These are phyloP conservation scores for Phanerochaete sordida DNA, from an alignment of 768 basidiomycete genomes.

Conservation along the genomic window DNA sequence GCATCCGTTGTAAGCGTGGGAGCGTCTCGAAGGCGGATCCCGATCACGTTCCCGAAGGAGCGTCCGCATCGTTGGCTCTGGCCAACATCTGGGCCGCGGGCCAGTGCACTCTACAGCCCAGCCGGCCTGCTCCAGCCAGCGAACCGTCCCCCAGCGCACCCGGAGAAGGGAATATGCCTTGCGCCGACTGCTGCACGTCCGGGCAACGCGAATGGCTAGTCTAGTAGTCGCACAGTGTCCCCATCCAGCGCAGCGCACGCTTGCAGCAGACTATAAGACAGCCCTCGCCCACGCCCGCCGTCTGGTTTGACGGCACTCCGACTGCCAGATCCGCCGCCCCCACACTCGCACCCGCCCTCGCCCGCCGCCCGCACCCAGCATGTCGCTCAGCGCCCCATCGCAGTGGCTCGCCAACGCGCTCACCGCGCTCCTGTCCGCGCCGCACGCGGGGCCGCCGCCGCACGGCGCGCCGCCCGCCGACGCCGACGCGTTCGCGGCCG, in stretches of 20 bases:
- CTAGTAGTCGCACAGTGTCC: not conserved
- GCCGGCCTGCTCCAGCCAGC: not conserved
- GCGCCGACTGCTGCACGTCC: not conserved
- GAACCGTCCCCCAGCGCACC: not conserved
- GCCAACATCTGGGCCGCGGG: not conserved
- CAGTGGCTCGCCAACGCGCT: slow-evolving; percentile 14
- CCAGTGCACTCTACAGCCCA: not conserved
- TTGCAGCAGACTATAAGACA: not conserved
- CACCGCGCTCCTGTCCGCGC: slow-evolving; percentile 7
- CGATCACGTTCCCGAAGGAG: slow-evolving; percentile 3
- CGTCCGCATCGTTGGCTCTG: not conserved
- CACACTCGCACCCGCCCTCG: not conserved
- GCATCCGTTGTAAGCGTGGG: not conserved
- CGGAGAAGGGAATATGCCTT: not conserved
- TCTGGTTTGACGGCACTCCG: too few relatives aligned
- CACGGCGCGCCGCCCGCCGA: not conserved
- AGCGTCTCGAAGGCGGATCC: not conserved
- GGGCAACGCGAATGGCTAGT: not conserved
- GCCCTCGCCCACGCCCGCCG: not conserved
- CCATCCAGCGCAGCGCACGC: not conserved
- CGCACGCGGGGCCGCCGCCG: not conserved
- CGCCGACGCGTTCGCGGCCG: slow-evolving; percentile 17
- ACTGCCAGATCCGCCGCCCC: too few relatives aligned
- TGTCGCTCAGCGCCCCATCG: slow-evolving; percentile 11
- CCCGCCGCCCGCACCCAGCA: not conserved